Percentiles rank a stretch among this genome's conserved stretches.
These are phyloP conservation scores for Lactarius sanguifluus DNA, from an alignment of 768 basidiomycete species.

Conservation along the genomic window DNA sequence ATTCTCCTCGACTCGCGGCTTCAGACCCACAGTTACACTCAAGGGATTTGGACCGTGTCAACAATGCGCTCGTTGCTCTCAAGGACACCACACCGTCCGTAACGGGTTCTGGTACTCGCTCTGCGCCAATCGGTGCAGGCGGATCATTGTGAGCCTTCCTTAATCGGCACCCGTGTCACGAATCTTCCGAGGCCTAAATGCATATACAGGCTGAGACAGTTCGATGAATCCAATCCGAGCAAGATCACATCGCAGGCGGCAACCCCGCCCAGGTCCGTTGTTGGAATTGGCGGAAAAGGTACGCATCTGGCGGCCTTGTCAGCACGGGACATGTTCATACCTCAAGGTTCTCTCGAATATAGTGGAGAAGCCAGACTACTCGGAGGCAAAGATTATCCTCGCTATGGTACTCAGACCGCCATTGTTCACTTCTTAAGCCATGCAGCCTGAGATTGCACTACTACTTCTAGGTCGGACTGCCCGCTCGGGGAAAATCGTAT, in stretches of 20 bases:
- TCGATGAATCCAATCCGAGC: constrained; percentile 74
- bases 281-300: constrained; percentile 91
- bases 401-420: constrained; percentile 69
- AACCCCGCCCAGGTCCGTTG: constrained; percentile 79
- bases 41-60: constrained; percentile 16
- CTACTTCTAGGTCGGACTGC: constrained; percentile 76
- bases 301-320: constrained; percentile 19
- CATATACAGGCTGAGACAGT: constrained; percentile 64
- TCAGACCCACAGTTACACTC: constrained; percentile 12
- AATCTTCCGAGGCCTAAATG: constrained; percentile 2
- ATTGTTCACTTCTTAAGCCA: background rate
- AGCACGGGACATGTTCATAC: background rate
- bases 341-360: constrained; percentile 16
- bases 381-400: constrained; percentile 96
- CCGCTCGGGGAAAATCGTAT: constrained; percentile 98
- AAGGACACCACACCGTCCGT: constrained; percentile 2
- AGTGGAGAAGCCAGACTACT: constrained; percentile 98
- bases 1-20: background rate
- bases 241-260: constrained; percentile 69
- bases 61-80: constrained; percentile 13
- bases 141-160: constrained; percentile 61
- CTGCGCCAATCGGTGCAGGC: constrained; percentile 62
- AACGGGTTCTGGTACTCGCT: constrained; percentile 8
- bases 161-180: background rate
- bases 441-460: background rate